Evolutionary conservation across 2,329 filamentous ascomycete genomes (phyloP), one percentile per base, ranked within the genome.

Genomic region (Chrysosporium keratinophilum): DNA sequence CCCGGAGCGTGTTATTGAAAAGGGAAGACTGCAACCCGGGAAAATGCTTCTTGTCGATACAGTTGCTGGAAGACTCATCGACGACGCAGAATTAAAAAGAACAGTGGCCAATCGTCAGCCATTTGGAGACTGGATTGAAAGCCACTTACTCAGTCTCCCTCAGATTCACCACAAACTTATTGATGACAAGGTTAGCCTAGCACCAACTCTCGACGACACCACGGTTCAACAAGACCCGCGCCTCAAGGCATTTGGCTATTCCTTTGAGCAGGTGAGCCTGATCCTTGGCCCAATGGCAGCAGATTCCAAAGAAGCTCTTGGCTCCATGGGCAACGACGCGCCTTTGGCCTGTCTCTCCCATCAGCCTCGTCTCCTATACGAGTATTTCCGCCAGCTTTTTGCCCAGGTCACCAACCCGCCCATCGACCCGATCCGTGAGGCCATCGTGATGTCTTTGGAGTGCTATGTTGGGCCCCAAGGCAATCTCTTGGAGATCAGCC

Each of bases 321-420:
- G 91, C 40, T 97, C 91, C 56, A 97, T 97, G 91, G 91, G 91
- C 63, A 97, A 97, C 67, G 91, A 97, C 75, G 88, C 87, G 43
- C 91, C 91, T 42, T 76, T 97, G 59, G 91, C 91, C 51, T 95
- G 89, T 70, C 77, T 97, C 67, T 87, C 91, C n/a, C 81, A 87
- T 60, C 87, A 90, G 58, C 89, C 91, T 61, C 87, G 90, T 62
- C 77, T 95, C 52, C 80, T 96, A 17, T 95, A 87, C 70, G 91
- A 96, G 71, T 97, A 97, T 74, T 97, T 97, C 84, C 84, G 91
- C 58, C 88, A 97, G 75, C 83, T 97, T 42, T 97, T 97, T 69
- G 91, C 91, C 9, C 91, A 97, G 74, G 91, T 97, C 69, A 97
- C 91, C 58, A 97, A 97, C 71, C 91, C 91, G 61, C 91, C 91